Percentiles rank a stretch among this genome's conserved stretches.
These are phyloP conservation scores for Hyaloscypha finlandica DNA, from an alignment of 495 filamentous ascomycete genomes.

Conservation along the genomic window DNA sequence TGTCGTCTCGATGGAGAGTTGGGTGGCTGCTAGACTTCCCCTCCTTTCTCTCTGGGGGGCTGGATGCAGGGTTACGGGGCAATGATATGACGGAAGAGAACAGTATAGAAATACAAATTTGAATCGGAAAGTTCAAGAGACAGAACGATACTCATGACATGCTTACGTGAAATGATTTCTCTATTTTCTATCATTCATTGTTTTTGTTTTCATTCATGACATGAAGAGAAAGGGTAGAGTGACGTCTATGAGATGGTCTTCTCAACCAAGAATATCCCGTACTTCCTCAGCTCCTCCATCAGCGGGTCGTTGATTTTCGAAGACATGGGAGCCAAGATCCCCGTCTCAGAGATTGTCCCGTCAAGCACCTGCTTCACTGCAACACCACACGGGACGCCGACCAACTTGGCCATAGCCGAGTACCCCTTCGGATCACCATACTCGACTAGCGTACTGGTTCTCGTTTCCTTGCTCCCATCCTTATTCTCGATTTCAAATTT, in stretches of 20 bases:
- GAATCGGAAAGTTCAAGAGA: too few relatives aligned
- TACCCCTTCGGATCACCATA: slow-evolving; percentile 84
- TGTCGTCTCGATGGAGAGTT: too few relatives aligned
- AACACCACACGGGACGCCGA: slow-evolving; percentile 65
- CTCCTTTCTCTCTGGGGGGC: too few relatives aligned
- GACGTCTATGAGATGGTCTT: slow-evolving; percentile 33
- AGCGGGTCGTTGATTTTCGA: slow-evolving; percentile 69
- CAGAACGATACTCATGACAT: too few relatives aligned
- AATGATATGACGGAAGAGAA: too few relatives aligned
- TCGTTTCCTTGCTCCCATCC: slow-evolving; percentile 69
- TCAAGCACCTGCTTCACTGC: slow-evolving; percentile 80
- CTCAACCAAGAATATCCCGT: slow-evolving; percentile 47
- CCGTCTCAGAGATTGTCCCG: slow-evolving; percentile 75
- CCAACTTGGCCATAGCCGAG: slow-evolving; percentile 86
- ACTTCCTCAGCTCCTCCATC: slow-evolving; percentile 67
- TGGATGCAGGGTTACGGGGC: too few relatives aligned
- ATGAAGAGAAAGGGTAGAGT: too few relatives aligned
- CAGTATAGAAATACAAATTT: too few relatives aligned
- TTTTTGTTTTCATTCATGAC: too few relatives aligned
- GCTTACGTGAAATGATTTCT: too few relatives aligned
- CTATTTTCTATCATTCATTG: too few relatives aligned
- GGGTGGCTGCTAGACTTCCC: too few relatives aligned
- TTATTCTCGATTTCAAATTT: slow-evolving; percentile 86
- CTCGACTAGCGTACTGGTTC: slow-evolving; percentile 80
- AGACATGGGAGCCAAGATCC: slow-evolving; percentile 81